Evolutionary conservation across 2,329 filamentous ascomycete species (phyloP), one percentile per base, ranked within the genome.

Genomic region (Fonsecaea nubica): DNA sequence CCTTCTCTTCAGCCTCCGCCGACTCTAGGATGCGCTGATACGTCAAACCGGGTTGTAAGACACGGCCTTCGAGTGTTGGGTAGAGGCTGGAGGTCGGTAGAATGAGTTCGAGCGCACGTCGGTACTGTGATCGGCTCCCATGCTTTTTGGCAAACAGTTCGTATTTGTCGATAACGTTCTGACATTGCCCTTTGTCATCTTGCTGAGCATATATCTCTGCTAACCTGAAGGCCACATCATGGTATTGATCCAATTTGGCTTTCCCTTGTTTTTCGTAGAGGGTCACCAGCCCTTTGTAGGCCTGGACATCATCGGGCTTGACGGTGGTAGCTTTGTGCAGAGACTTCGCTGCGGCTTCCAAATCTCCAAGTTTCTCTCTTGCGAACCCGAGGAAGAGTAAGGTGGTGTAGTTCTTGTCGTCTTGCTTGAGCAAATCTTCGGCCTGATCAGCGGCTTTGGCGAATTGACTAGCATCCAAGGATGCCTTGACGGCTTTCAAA

Each of bases 351-450:
- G 95, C 89, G 48, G 92, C 90, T 6, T 90, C 87, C 7, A 85
- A 80, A 67, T 88, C 86, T 67, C 87, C 87, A 68, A 90, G 86
- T 76, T 93, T 95, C 77, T 96, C 92, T 54, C 90, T 83, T 1
- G 92, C 91, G 76, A 96, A 92, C 1, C 92, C 95, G 18, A 96
- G 82, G 75, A 97, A 96, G n/a, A 98, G 85, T 71, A 92, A 87
- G 32, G 88, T 93, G 77, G 94, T 92, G 78, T 96, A 95, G 77
- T 90, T 96, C 69, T 89, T 86, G 1, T 89, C 80, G 68, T 97
- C 93, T 70, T 86, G 86, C 61, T 89, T 83, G 56, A 97, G 80
- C 42, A 96, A 82, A 33, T 86, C 85, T 67, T 87, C 84, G 4
- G 92, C 89, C 76, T 92, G 88, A 35, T 86, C 81, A 58, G 89